Evolutionary conservation across 2,329 filamentous ascomycete genomes (phyloP), one percentile per base, ranked within the genome.

Genomic region (Fonsecaea pugnacius): DNA sequence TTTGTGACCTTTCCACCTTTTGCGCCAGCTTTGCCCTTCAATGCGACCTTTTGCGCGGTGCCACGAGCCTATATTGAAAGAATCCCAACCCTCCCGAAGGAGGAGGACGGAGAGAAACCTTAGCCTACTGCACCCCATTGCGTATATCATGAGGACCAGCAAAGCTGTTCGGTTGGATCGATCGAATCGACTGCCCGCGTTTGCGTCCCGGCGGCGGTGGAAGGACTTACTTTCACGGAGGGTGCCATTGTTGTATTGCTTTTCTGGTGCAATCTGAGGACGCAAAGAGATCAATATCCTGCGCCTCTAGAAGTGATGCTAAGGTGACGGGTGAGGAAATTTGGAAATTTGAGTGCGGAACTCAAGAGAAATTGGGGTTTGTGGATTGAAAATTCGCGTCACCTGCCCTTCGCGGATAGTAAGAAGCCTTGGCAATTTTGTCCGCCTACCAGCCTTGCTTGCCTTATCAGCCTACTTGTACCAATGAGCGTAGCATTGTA

Each of bases 261-360:
- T 14, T 32, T 50, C 27, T 50, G 27, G 30, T 16, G 48, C 30
- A 52, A 21, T 18, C 4, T 6, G 4, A 60, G 73, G 73, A 81
- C 89, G 89, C 89, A 92, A 92, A 92, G 89, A 92, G 80, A 84
- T 95, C 50, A 82, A 83, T 90, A 95, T 95, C 91, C 91, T 95
- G 89, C 91, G 91, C 86, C 84, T 68, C 50, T 48, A 9, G 21
- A 27, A 27, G 18, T 48, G 43, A 48, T 48, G 18, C 43, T 27
- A 18, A 9, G 21, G 14, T 24, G 21, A 12, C 8, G 43, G 7
- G 40, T 21, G 40, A 48, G 43, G 43, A 48, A 48, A 24, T 27
- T 48, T 48, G 43, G 21, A 48, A 48, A 24, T 27, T 24, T 48
- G 43, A 10, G 21, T 48, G 43, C 18, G 43, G 18, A 27, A 10